Base-by-base conservation (phyloP, 2,329 filamentous ascomycete species). In the Pseudopyrenochaeta lycopersici region DNA sequence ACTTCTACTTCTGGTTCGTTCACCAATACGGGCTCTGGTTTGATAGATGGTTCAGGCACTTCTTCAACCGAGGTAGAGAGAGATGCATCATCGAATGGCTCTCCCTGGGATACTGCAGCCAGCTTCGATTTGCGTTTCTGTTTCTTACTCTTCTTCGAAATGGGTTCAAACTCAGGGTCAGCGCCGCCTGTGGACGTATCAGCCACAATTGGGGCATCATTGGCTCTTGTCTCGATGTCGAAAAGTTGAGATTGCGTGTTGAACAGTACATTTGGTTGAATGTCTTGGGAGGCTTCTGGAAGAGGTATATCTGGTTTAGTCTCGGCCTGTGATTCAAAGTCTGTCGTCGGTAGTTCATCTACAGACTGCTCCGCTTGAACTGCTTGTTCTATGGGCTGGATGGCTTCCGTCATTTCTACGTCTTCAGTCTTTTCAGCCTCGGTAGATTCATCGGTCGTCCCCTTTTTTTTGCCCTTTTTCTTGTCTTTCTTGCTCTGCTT, bases 401-500 rank as follows among this genome's bases (percentile, higher is more conserved):
- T 18, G 14, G 49, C 35, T 32, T 59, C 36, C 4, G 20, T 12
- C 12, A 46, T 33, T 10, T 40, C 39, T 6, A 43, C 49, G 35
- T 54, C 44, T 38, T 54, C 50, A n/a, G 20, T n/a, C 17, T 42
- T 52, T 18, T 56, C 49, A 14, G 48, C 44, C 27, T 52, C 50
- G 15, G 23, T 21, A 39, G 39, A 29, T 11, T 61, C 44, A 15
- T 49, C 42, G 20, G 35, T 35, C n/a, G 29, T 1, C 7, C 18
- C 44, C 18, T 55, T 58, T 38, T 70, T 68, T 32, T 64, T 63
- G 23, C 48, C 62, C 52, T 73, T 76, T 52, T 70, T 68, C 48
- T 69, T 69, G 29, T 67, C 67, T 36, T 68, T 70, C 52, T 74
- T 71, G 52, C 63, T 72, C 44, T 63, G 63, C 45, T 64, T 64